Evolutionary conservation across 345 rosid genomes (phyloP), one percentile per base, ranked within the genome.

Genomic region (Gossypium australe): DNA sequence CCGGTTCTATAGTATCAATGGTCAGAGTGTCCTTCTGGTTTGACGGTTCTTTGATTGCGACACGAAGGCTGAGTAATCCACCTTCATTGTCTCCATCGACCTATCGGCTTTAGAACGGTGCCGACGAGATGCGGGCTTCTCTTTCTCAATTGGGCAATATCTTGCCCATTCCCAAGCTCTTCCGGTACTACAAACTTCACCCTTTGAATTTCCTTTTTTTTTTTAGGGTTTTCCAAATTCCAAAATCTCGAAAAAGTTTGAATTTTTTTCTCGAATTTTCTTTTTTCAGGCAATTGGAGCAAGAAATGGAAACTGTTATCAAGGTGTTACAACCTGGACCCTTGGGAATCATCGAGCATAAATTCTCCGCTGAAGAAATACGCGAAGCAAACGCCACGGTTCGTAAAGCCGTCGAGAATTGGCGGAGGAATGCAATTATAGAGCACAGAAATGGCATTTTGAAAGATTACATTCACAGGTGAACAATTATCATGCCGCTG

Each of bases 281-380:
- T 2, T 27, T 60, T 18, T 55, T 81, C 67, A 92, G 95, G 93
- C 86, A 91, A 82, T 77, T 92, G 24, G 97, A 92, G 84, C 80
- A 83, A 78, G 98, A 94, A 78, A 86, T 87, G 77, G 97, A 92
- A 81, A 94, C 94, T 13, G 97, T 91, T 78, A 80, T 91, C 67
- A 87, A 80, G 78, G 95, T 92, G 24, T 83, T 91, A 78, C 97
- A 90, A 80, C 97, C 97, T 43, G 98, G 97, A 57, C 97, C 98
- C 11, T 58, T 91, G 79, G 97, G 97, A 59, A 87, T 91, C 55
- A 83, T 89, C 55, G 95, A 94, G 77, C 97, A 90, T 88, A 89
- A 92, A 78, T 94, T 92, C 85, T 84, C 92, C 1, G 84, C 82
- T 2, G 86, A 87, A 80, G 94, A 94, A 83, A 84, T 94, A 16